phyloP scores from a whole-genome alignment of 805 yeast species.

The Ogataea parapolymorpha region DNA sequence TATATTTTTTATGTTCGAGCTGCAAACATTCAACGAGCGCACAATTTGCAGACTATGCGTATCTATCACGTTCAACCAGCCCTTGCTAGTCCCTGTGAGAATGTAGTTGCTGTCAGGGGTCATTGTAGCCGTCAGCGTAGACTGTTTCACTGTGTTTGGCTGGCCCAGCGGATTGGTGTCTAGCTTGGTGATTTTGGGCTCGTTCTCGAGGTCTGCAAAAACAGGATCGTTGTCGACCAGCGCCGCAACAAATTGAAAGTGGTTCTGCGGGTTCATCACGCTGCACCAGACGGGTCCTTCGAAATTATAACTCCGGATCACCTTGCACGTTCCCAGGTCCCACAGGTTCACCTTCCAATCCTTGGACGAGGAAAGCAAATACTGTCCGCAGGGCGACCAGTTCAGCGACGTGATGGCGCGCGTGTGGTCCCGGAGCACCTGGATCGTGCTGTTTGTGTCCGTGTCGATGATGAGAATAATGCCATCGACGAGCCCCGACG shows the following conservation, averaged over 20 bases:
- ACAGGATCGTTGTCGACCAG: slow-evolving; percentile 61
- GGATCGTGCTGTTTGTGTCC: slow-evolving; percentile 60
- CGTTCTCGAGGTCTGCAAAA: slow-evolving; percentile 40
- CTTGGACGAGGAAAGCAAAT: slow-evolving; percentile 64
- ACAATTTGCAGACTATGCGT: slow-evolving; percentile 33
- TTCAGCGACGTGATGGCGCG: slow-evolving; percentile 67
- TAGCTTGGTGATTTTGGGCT: slow-evolving; percentile 9
- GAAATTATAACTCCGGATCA: slow-evolving; percentile 46
- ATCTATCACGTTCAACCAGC: slow-evolving; percentile 58
- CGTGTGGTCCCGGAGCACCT: slow-evolving; percentile 60
- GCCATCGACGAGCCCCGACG: slow-evolving; percentile 76
- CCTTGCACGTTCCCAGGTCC: slow-evolving; percentile 54
- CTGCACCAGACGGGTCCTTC: slow-evolving; percentile 77
- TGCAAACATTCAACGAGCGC: slow-evolving; percentile 49
- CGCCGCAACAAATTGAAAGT: slow-evolving; percentile 55
- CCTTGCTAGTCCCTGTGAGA: slow-evolving; percentile 77
- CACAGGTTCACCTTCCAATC: slow-evolving; percentile 83
- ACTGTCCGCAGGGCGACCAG: slow-evolving; percentile 76
- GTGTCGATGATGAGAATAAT: slow-evolving; percentile 68
- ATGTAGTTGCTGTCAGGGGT: slow-evolving; percentile 53
- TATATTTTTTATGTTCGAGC: slow-evolving; percentile 68
- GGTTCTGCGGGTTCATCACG: slow-evolving; percentile 47
- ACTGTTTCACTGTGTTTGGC: slow-evolving; percentile 33
- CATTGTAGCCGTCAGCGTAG: slow-evolving; percentile 50
- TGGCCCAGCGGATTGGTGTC: slow-evolving; percentile 23